These are phyloP conservation scores for Barnettozyma californica DNA, from an alignment of 805 yeast genomes.

Conservation along the genomic window DNA sequence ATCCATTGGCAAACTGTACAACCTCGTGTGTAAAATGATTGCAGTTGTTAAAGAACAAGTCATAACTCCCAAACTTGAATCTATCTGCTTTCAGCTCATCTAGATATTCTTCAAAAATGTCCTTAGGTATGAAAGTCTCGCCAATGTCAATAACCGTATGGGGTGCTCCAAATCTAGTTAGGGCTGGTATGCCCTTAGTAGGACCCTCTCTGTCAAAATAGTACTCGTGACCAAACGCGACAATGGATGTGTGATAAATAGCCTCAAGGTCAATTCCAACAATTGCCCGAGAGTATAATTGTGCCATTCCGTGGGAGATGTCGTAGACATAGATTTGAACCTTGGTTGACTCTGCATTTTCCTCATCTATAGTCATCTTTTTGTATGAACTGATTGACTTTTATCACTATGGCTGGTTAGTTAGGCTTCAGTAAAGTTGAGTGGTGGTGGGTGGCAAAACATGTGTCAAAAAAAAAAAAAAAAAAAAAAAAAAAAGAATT, in stretches of 20 bases:
- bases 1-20: constrained; percentile 52
- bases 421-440: too few species aligned
- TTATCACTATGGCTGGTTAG: too few species aligned
- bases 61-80: constrained; percentile 39
- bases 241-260: constrained; percentile 61
- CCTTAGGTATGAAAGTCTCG: constrained; percentile 43
- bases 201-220: constrained; percentile 58
- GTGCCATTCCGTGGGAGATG: constrained; percentile 57
- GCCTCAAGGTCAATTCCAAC: constrained; percentile 56
- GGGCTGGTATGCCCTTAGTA: constrained; percentile 39
- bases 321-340: constrained; percentile 45
- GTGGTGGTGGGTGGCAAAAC: background rate
- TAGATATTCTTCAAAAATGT: constrained; percentile 48
- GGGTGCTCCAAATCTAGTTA: constrained; percentile 56
- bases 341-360: background rate
- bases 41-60: constrained; percentile 59
- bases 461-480: background rate
- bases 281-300: constrained; percentile 41
- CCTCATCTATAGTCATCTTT: background rate
- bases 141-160: constrained; percentile 49
- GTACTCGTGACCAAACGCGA: constrained; percentile 47
- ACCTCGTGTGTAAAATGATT: constrained; percentile 60
- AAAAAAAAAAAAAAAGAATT: too few species aligned
- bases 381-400: too few species aligned
- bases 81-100: constrained; percentile 41